These are phyloP conservation scores for Sugiyamaella pinicola DNA, from an alignment of 1,139 yeast genomes.

Conservation along the genomic window DNA sequence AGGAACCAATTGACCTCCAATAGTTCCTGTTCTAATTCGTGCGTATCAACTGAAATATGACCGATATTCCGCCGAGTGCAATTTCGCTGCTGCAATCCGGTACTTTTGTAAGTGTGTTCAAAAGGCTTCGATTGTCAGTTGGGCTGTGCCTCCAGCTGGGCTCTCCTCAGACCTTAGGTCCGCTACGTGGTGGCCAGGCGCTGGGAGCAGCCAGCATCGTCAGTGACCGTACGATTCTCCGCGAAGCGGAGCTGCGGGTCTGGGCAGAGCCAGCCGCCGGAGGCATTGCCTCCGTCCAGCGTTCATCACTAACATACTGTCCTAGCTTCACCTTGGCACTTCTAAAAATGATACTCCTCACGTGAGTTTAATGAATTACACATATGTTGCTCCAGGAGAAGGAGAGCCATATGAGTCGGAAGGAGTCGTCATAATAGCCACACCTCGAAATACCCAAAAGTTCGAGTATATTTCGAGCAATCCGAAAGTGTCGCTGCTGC, in stretches of 20 bases:
- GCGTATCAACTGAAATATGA: neutral
- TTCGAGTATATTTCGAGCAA: conserved; percentile 65
- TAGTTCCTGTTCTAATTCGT: too few relatives aligned
- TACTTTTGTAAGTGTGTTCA: conserved; percentile 21
- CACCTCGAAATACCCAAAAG: conserved; percentile 70
- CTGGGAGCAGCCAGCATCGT: too few relatives aligned
- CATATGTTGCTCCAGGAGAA: conserved; percentile 52
- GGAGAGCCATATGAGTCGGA: conserved; percentile 44
- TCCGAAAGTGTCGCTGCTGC: conserved; percentile 73
- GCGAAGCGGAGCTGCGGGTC: too few relatives aligned
- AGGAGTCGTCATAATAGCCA: conserved; percentile 64
- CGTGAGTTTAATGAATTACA: conserved; percentile 86
- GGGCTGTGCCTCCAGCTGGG: neutral
- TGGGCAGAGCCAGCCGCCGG: too few relatives aligned
- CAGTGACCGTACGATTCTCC: too few relatives aligned
- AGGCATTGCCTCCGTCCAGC: neutral
- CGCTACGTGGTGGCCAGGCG: too few relatives aligned
- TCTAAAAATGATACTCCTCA: conserved; percentile 70
- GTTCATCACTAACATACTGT: conserved; percentile 36
- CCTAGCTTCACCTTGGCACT: conserved; percentile 82
- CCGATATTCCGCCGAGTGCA: conserved; percentile 15
- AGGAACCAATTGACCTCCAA: too few relatives aligned
- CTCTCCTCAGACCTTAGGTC: neutral
- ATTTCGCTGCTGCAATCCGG: conserved; percentile 19
- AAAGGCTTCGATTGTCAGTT: neutral